Base-by-base conservation (phyloP, 1,284 basidiomycete genomes). In the Grifola frondosa region DNA sequence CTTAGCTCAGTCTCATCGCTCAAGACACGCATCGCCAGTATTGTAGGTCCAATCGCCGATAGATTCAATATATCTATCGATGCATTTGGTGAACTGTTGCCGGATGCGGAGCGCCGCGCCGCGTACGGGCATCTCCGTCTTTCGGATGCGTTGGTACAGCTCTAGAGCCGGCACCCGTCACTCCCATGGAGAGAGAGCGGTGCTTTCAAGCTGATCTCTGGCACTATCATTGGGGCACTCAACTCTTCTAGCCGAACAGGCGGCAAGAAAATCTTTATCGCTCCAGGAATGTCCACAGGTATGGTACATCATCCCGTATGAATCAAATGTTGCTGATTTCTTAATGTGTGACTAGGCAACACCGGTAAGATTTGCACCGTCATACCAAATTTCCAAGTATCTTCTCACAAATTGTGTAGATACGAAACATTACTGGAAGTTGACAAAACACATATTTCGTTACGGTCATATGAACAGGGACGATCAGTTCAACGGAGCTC, bases 111-210 rank as follows among this genome's bases (percentile, higher is more conserved):
- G 30, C 40, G 20, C n/a, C 44, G 30, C 3, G 32, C 50, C 19
- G 44, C 52, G 5, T 58, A 47, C 15, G 63, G 63, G 1, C 40
- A 50, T 21, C 49, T 64, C 31, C 52, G 68, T 4, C 64, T 75
- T 16, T 59, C 62, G 10, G 68, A 76, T 42, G 68, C 72, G 8
- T 73, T 66, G 65, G 65, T 10, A 65, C 63, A 2, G 68, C 66
- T 22, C 61, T 79, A 11, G 72, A 80, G 39, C 77, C 80, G 4
- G 75, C 81, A 4, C 78, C 80, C 0, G 60, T 74, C 7, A 74
- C 80, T 4, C 76, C 79, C 1, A 69, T 66, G 19, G 67, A n/a
- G 65, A 1, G 61, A 65, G 8, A 62, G 61, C 8, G 69, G 74
- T 3, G 70, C 77, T 9, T 84, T 72, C 61, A 56, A 66, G 28